These are phyloP conservation scores for Pythium phragmiticola DNA, from an alignment of 352 stramenopile genomes.

Conservation along the genomic window DNA sequence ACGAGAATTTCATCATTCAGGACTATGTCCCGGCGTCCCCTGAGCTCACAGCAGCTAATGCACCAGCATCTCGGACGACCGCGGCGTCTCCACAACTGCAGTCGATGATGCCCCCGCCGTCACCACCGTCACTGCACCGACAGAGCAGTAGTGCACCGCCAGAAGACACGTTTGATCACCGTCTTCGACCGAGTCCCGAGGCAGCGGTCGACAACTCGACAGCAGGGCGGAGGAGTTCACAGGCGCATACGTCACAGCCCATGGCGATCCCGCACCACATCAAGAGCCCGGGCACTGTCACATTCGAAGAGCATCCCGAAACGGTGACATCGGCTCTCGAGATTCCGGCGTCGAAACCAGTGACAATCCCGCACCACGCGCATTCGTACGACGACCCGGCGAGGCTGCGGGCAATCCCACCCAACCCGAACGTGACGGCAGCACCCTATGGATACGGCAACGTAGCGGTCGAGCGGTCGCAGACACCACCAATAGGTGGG, in stretches of 20 bases:
- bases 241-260: constrained; percentile 59
- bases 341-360: constrained; percentile 13
- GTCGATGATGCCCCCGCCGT: constrained; percentile 6
- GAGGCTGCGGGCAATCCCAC: constrained; percentile 36
- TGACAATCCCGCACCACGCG: constrained; percentile 42
- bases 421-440: constrained; percentile 65
- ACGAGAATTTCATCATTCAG: constrained; percentile 83
- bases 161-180: constrained; percentile 16
- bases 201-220: constrained; percentile 11
- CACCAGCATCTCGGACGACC: background rate
- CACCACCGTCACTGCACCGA: constrained; percentile 2
- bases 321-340: constrained; percentile 25
- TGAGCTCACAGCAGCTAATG: constrained; percentile 25
- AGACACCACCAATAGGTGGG: constrained; percentile 13
- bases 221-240: background rate
- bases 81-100: background rate
- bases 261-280: constrained; percentile 73
- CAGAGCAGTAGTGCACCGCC: background rate
- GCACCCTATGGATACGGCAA: constrained; percentile 79
- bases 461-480: constrained; percentile 53
- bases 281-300: constrained; percentile 34
- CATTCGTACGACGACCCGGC: constrained; percentile 73
- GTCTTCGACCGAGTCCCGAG: constrained; percentile 42
- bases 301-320: constrained; percentile 31
- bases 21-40: constrained; percentile 80